Evolutionary conservation across 768 basidiomycete genomes (phyloP), one percentile per base, ranked within the genome.

Genomic region (Kwoniella newhampshirensis): DNA sequence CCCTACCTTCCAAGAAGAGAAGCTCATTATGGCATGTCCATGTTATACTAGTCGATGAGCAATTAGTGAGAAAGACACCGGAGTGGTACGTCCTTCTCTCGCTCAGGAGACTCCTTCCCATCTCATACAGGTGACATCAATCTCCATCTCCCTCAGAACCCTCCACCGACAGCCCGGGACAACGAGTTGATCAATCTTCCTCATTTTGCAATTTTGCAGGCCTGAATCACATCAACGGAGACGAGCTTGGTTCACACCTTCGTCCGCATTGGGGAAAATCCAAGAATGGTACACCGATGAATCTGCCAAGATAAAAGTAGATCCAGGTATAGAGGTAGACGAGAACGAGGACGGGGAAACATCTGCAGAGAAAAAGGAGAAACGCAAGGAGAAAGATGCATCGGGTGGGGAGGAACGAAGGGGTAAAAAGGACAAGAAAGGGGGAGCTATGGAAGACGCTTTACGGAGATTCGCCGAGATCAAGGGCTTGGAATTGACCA

Each of bases 381-480:
- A 20, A 25, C 3, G 44, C 15, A 26, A 36, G 50, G 27, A 18
- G 37, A 3, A 35, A 46, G 21, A 60, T n/a, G n/a, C n/a, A n/a
- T n/a, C n/a, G 49, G 48, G 28, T 50, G 44, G 27, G 23, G 20
- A 54, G 43, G 52, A 50, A 55, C 26, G 42, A 41, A 17, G 35
- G 36, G 27, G 32, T 32, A 72, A 72, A 53, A 69, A 64, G 53
- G 63, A 57, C 18, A 48, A 54, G 32, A 72, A 72, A 42, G 63
- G 63, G 6, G 66, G 62, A 27, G 66, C 67, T n/a, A 72, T 72
- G 70, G 67, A 72, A 48, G 51, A 45, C 28, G 70, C 68, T 36
- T 51, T 72, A 12, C 40, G 51, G 43, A 41, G 50, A 17, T 69
- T 72, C 26, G 52, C 56, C 12, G 52, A 67, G 27, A 30, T 41